These are phyloP conservation scores for Eruca vesicaria DNA, from an alignment of 441 rosid genomes.

Conservation along the genomic window DNA sequence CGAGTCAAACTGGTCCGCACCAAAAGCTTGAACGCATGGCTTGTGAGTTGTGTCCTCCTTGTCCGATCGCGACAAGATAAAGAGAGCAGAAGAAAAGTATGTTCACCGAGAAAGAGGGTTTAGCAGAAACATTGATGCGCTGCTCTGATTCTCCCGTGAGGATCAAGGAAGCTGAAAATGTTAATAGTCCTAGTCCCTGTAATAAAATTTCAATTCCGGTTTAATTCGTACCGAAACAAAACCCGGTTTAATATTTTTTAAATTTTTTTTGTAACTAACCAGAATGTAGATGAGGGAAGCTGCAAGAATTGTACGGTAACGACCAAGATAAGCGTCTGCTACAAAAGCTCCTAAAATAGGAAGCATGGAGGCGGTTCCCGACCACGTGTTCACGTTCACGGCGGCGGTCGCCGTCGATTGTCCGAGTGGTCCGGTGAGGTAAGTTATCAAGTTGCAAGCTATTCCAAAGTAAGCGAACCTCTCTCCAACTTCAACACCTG, in stretches of 20 bases:
- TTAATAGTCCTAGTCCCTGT: conserved; percentile 39
- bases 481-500: conserved; percentile 73
- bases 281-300: conserved; percentile 59
- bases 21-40: conserved; percentile 42
- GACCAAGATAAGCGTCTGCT: conserved; percentile 73
- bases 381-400: conserved; percentile 66
- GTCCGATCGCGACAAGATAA: conserved; percentile 38
- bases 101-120: conserved; percentile 24
- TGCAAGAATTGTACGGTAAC: conserved; percentile 51
- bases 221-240: neutral
- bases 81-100: conserved; percentile 30
- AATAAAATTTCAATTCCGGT: neutral
- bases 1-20: conserved; percentile 41
- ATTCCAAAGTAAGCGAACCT: conserved; percentile 68
- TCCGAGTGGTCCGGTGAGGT: conserved; percentile 63
- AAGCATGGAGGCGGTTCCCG: conserved; percentile 48
- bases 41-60: conserved; percentile 39
- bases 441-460: conserved; percentile 51
- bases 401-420: conserved; percentile 61
- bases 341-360: conserved; percentile 58
- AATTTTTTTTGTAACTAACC: conserved; percentile 26
- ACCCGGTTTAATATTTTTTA: neutral
- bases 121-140: neutral
- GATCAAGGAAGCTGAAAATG: conserved; percentile 30
- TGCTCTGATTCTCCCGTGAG: neutral